phyloP scores from a whole-genome alignment of 306 rosid genomes.

The Trifolium dubium region DNA sequence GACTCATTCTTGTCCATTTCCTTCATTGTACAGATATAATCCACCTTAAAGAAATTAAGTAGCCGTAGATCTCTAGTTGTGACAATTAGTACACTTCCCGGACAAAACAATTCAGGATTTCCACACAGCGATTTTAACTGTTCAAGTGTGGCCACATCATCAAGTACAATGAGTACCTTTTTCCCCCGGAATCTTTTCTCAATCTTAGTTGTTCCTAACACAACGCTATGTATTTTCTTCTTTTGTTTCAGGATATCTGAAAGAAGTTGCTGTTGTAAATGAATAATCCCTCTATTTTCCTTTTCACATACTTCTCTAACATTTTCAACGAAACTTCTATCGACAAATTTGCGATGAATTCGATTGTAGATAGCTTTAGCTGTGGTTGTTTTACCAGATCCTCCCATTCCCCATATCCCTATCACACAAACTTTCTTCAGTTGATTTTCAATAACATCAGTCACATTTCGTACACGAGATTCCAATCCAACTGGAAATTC shows the following conservation, averaged over 20 bases:
- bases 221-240: not conserved
- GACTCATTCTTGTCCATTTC: not conserved
- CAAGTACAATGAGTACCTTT: not conserved
- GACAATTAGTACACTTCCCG: conserved; percentile 37
- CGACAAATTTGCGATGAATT: not conserved
- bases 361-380: not conserved
- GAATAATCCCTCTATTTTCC: not conserved
- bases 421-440: not conserved
- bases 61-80: not conserved
- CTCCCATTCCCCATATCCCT: conserved; percentile 41
- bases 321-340: conserved; percentile 23
- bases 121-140: not conserved
- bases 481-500: conserved; percentile 19
- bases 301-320: conserved; percentile 30
- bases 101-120: not conserved
- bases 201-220: not conserved
- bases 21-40: not conserved
- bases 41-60: not conserved
- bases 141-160: conserved; percentile 24
- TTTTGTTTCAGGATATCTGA: not conserved
- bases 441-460: not conserved
- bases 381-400: not conserved
- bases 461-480: not conserved
- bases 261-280: conserved; percentile 30
- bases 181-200: not conserved